phyloP scores from a whole-genome alignment of 345 rosid genomes.

The Syzygium aqueum region DNA sequence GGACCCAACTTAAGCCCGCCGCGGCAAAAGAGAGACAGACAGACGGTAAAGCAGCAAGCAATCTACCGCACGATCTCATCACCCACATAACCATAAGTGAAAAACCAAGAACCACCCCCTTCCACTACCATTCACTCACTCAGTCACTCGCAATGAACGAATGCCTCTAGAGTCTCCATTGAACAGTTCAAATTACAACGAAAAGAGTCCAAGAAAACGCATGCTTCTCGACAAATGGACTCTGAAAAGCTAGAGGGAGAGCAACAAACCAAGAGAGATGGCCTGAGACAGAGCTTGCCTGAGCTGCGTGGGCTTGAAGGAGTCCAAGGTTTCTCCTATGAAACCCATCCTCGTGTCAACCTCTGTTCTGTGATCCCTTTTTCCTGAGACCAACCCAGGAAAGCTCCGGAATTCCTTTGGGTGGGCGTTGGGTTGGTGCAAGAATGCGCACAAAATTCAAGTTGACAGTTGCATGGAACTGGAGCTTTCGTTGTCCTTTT shows the following conservation, averaged over 20 bases:
- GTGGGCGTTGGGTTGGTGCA: background rate
- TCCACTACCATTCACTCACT: background rate
- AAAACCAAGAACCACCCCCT: background rate
- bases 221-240: background rate
- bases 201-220: background rate
- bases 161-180: background rate
- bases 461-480: background rate
- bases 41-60: background rate
- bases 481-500: background rate
- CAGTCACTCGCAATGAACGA: background rate
- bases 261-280: conserved; percentile 39
- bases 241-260: background rate
- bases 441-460: background rate
- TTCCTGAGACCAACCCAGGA: background rate
- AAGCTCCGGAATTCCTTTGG: background rate
- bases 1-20: background rate
- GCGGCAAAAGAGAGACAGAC: background rate
- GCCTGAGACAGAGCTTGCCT: conserved; percentile 39
- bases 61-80: background rate
- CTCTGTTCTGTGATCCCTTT: background rate
- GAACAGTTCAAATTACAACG: background rate
- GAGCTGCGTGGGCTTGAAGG: conserved; percentile 38
- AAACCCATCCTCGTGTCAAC: conserved; percentile 10
- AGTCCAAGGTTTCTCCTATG: conserved; percentile 25
- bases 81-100: background rate